phyloP scores from a whole-genome alignment of 495 filamentous ascomycete genomes.

The Aspergillus wentii region DNA sequence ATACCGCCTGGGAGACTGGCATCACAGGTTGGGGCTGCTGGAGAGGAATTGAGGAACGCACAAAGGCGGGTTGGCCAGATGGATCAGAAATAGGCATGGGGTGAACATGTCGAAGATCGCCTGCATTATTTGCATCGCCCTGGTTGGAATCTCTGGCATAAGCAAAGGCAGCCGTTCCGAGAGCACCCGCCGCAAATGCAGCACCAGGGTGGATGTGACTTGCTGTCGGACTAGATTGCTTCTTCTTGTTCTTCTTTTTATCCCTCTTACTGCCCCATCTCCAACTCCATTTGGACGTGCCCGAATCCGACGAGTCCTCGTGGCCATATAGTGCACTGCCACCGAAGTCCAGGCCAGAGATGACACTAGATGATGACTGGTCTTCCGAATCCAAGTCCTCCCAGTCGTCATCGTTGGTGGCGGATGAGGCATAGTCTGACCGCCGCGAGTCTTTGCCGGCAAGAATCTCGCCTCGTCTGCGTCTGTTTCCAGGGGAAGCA shows the following conservation, averaged over 20 bases:
- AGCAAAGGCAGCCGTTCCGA: conserved; percentile 31
- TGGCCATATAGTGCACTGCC: conserved; percentile 34
- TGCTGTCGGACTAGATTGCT: conserved; percentile 13
- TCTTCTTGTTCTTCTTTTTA: conserved; percentile 36
- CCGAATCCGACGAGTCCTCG: conserved; percentile 51
- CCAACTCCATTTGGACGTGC: conserved; percentile 53
- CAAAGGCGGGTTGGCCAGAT: conserved; percentile 39
- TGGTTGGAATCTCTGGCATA: too few species aligned
- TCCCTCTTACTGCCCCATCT: conserved; percentile 49
- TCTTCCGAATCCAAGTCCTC: conserved; percentile 53
- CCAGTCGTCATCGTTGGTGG: conserved; percentile 53
- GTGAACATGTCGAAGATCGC: conserved; percentile 45
- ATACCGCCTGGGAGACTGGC: conserved; percentile 52
- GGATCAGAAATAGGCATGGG: conserved; percentile 61
- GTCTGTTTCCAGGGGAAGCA: conserved; percentile 20
- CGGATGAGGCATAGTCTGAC: conserved; percentile 26
- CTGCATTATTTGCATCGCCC: too few species aligned
- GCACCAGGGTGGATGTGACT: conserved; percentile 11
- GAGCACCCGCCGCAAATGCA: conserved; percentile 22
- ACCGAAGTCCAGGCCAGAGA: conserved; percentile 55
- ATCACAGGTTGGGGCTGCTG: conserved; percentile 55
- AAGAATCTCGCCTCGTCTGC: conserved; percentile 35
- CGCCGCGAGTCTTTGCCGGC: conserved; percentile 34
- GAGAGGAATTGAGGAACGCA: conserved; percentile 48
- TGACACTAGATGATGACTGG: conserved; percentile 40